These are phyloP conservation scores for Prunus mume DNA, from an alignment of 306 rosid species.

Conservation along the genomic window DNA sequence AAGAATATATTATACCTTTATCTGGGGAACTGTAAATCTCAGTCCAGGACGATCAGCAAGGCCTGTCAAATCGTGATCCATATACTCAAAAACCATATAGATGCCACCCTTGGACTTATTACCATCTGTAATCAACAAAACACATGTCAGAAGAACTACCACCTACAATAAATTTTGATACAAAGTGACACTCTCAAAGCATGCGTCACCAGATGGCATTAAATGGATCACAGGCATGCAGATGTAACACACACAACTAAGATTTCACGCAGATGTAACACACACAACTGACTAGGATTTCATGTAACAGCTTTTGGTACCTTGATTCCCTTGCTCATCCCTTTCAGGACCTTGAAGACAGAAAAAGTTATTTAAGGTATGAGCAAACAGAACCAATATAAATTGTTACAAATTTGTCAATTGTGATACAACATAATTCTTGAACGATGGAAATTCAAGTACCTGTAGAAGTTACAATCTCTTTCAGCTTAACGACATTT, in stretches of 20 bases:
- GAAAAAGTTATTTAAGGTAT: slow-evolving; percentile 5
- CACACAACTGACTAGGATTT: slow-evolving; percentile 5
- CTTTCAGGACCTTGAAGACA: slow-evolving; percentile 47
- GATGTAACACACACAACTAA: background rate
- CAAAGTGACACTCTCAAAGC: background rate
- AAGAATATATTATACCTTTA: slow-evolving; percentile 39
- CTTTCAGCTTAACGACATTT: slow-evolving; percentile 64
- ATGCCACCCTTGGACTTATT: slow-evolving; percentile 62
- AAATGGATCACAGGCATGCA: background rate
- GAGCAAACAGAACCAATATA: background rate
- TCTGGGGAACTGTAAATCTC: slow-evolving; percentile 71
- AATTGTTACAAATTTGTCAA: background rate
- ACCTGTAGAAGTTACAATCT: slow-evolving; percentile 69
- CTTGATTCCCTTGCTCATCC: slow-evolving; percentile 59
- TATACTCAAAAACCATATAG: slow-evolving; percentile 78
- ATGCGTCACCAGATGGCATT: background rate
- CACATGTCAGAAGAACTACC: background rate
- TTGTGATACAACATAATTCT: background rate
- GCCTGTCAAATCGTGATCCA: slow-evolving; percentile 81
- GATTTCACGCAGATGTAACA: background rate
- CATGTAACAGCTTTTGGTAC: slow-evolving; percentile 23
- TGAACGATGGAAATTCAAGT: background rate
- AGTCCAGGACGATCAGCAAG: slow-evolving; percentile 69
- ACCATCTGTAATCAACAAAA: slow-evolving; percentile 44
- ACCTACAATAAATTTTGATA: background rate